Base-by-base conservation (phyloP, 2,329 filamentous ascomycete species). In the Purpureocillium takamizusanense region DNA sequence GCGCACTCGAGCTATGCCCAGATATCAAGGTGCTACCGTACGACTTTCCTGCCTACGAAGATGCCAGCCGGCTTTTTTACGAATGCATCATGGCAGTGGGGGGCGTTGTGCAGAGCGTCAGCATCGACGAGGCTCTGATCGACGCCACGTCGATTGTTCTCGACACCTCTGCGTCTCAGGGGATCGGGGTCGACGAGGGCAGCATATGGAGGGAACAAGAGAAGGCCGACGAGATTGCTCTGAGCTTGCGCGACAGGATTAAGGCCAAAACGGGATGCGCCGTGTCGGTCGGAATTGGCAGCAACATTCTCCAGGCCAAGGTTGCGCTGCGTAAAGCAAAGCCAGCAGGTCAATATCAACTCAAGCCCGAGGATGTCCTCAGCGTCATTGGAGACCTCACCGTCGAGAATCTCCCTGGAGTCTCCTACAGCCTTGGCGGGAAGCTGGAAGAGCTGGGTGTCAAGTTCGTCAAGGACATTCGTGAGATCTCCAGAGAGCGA, bases 21-120 rank as follows among this genome's bases (percentile, higher is more conserved):
- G 78, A 87, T 16, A 67, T 98, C 14, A 88, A 94, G 49, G 81
- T 97, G 2, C 57, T 98, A n/a, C 86, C 89, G 0, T 98, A 98
- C 51, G 89, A 98, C 53, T 98, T 97, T 54, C 82, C 85, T 2
- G 90, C 81, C 0, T 98, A 98, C 49, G 92, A 98, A 65, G 83
- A 89, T 42, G 87, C 89, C 1, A 98, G 92, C 53, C 74, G 77
- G 40, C 71, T 78, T 3, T 98, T 98, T 50, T 98, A 98, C 51
- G 80, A 86, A 43, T 78, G 81, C 2, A 86, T 98, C 10, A 62
- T 97, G 27, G 74, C 78, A 6, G 70, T 88, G 8, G 87, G 83
- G 14, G 90, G 88, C 2, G 62, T 86, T 14, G 87, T 97, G 0
- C 92, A 98, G 56, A 97, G 92, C 52, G 90, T 98, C 37, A 97